Percentiles rank a stretch among this genome's conserved stretches.
phyloP scores from a whole-genome alignment of 2,329 filamentous ascomycete genomes.

The Moelleriella libera region DNA sequence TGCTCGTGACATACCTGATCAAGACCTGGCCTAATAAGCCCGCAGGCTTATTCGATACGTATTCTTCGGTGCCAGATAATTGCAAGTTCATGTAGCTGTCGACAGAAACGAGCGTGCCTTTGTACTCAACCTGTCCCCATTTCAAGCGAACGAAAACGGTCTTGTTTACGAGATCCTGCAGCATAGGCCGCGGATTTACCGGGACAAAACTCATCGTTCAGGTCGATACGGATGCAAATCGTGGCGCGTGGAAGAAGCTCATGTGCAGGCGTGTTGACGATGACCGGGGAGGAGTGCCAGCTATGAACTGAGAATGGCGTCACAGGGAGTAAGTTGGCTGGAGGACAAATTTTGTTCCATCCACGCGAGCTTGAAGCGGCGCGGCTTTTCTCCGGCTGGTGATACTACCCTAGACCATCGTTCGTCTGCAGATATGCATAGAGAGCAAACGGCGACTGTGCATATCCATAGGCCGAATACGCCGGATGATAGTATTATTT shows the following conservation, averaged over 20 bases:
- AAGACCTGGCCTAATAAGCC: constrained; percentile 81
- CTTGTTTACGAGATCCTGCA: constrained; percentile 86
- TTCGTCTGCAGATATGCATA: too few species aligned
- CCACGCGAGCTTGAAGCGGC: neutral
- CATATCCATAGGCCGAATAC: too few species aligned
- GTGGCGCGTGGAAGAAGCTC: too few species aligned
- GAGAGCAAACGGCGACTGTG: too few species aligned
- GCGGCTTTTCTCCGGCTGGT: constrained; percentile 4
- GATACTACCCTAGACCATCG: neutral
- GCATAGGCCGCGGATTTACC: constrained; percentile 91
- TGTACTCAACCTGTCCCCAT: constrained; percentile 97
- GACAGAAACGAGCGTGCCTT: constrained; percentile 78
- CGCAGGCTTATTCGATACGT: constrained; percentile 73
- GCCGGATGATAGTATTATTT: too few species aligned
- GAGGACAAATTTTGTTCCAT: too few species aligned
- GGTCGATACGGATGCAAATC: neutral
- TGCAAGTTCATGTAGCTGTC: constrained; percentile 99
- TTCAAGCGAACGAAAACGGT: constrained; percentile 86
- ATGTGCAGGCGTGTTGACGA: too few species aligned
- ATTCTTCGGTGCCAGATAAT: constrained; percentile 81
- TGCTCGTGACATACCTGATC: constrained; percentile 52
- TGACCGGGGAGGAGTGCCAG: too few species aligned
- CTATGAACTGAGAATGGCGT: too few species aligned
- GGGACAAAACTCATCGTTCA: constrained; percentile 56
- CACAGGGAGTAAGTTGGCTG: too few species aligned